These are phyloP conservation scores for Claviceps pusilla DNA, from an alignment of 2,329 filamentous ascomycete genomes.

Conservation along the genomic window DNA sequence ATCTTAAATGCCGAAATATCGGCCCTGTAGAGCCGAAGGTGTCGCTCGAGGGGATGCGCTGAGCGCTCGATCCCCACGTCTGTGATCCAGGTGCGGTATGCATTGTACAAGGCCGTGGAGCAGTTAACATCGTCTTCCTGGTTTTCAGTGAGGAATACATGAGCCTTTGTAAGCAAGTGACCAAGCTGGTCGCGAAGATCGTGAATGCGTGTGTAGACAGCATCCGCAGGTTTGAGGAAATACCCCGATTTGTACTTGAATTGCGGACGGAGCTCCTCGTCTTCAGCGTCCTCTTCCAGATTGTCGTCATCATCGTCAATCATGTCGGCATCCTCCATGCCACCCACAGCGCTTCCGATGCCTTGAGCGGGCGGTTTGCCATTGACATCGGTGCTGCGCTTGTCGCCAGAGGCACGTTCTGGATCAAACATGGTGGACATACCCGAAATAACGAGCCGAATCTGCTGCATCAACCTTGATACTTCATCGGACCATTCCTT, in stretches of 20 bases:
- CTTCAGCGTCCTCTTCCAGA: conserved; percentile 52
- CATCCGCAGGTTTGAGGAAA: conserved; percentile 39
- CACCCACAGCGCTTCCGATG: conserved; percentile 27
- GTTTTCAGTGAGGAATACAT: conserved; percentile 64
- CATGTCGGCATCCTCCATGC: conserved; percentile 37
- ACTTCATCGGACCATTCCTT: conserved; percentile 99
- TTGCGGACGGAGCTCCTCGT: conserved; percentile 69
- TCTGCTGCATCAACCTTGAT: conserved; percentile 71
- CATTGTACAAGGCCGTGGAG: conserved; percentile 83
- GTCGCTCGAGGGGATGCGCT: conserved; percentile 79
- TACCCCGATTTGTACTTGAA: conserved; percentile 87
- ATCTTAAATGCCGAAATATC: conserved; percentile 91
- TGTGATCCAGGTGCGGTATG: conserved; percentile 92
- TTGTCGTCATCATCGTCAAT: conserved; percentile 33
- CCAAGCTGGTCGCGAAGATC: conserved; percentile 67
- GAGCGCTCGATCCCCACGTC: conserved; percentile 94
- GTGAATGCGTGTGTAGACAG: conserved; percentile 63
- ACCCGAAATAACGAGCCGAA: conserved; percentile 80
- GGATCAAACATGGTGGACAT: conserved; percentile 83
- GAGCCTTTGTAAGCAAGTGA: conserved; percentile 65
- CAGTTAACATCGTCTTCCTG: conserved; percentile 93
- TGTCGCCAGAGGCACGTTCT: conserved; percentile 45
- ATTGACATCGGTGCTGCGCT: conserved; percentile 31
- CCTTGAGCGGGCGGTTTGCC: background rate
- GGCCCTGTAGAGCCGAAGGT: conserved; percentile 67